Evolutionary conservation across 192 early-diverging fungal species (phyloP), one percentile per base, ranked within the genome.

Genomic region (Kappamyces sp.): DNA sequence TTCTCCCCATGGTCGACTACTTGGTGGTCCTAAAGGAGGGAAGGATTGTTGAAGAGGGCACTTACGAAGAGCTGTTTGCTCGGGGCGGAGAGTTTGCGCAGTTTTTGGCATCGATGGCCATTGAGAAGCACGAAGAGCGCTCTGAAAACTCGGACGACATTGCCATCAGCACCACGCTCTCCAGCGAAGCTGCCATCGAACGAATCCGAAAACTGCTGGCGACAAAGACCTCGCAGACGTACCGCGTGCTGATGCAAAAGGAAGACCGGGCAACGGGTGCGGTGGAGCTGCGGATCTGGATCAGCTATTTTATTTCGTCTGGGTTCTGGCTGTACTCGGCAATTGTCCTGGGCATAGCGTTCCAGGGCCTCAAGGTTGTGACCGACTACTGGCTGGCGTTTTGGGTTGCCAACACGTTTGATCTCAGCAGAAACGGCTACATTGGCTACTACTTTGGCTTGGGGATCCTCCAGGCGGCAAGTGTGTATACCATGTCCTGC

Each of bases 211-310:
- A 58, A 13, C 33, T 64, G 13, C 53, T 71, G 13, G 40, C 9
- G 10, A 49, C 63, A 9, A 55, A 57, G 1, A 73, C 79, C 12
- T 40, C 12, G 7, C 31, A 43, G 8, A 63, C 65, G 50, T 69
- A 58, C 43, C 73, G 54, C 78, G 79, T 83, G 63, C 73, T 97
- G 39, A 89, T 92, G 48, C 67, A 84, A 42, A 89, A 90, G 9
- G 96, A 99, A 66, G 86, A 90, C 63, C 80, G 84, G 48, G 88
- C 84, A n/a, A 79, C 83, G 5, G 97, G 97, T 0, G 74, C 79
- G 51, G 94, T 98, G 48, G 71, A 76, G 33, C 77, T 70, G 13
- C 51, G 68, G 2, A 86, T 97, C 12, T 98, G 92, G 80, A 63
- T 85, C 23, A 73, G 75, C 12, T 99, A 96, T 63, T 53, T 82